phyloP scores from a whole-genome alignment of 2,329 filamentous ascomycete genomes.

The Colletotrichum eremochloae region DNA sequence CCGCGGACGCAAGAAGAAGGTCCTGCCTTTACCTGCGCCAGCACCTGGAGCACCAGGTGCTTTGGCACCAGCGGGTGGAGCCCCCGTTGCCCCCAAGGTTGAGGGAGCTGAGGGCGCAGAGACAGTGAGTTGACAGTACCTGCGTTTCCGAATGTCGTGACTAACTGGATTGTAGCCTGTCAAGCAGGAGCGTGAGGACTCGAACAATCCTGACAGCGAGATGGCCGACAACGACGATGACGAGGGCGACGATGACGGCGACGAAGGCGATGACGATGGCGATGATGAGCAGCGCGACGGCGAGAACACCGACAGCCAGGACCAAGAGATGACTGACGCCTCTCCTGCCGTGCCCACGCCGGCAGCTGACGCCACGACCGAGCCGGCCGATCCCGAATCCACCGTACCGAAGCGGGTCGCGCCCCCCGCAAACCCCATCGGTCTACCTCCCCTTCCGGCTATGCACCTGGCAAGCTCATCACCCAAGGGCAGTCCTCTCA shows the following conservation, averaged over 20 bases:
- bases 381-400: slow-evolving; percentile 41
- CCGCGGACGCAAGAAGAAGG: slow-evolving; percentile 84
- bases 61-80: slow-evolving; percentile 50
- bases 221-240: slow-evolving; percentile 67
- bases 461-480: slow-evolving; percentile 46
- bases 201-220: slow-evolving; percentile 63
- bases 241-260: slow-evolving; percentile 62
- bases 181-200: slow-evolving; percentile 60
- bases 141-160: slow-evolving; percentile 20
- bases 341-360: slow-evolving; percentile 47
- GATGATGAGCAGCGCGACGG: slow-evolving; percentile 60
- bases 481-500: slow-evolving; percentile 63
- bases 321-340: slow-evolving; percentile 52
- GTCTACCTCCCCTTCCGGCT: slow-evolving; percentile 48
- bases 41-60: slow-evolving; percentile 53
- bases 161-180: slow-evolving; percentile 50
- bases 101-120: slow-evolving; percentile 37
- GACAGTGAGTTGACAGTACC: slow-evolving; percentile 30
- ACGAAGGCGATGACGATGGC: slow-evolving; percentile 62
- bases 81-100: slow-evolving; percentile 41
- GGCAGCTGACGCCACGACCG: slow-evolving; percentile 44
- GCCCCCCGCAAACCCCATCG: slow-evolving; percentile 49
- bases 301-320: slow-evolving; percentile 48
- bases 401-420: slow-evolving; percentile 18
- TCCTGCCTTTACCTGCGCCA: slow-evolving; percentile 58